phyloP scores from a whole-genome alignment of 2,329 filamentous ascomycete species.

The Xylariomycetidae sp. region DNA sequence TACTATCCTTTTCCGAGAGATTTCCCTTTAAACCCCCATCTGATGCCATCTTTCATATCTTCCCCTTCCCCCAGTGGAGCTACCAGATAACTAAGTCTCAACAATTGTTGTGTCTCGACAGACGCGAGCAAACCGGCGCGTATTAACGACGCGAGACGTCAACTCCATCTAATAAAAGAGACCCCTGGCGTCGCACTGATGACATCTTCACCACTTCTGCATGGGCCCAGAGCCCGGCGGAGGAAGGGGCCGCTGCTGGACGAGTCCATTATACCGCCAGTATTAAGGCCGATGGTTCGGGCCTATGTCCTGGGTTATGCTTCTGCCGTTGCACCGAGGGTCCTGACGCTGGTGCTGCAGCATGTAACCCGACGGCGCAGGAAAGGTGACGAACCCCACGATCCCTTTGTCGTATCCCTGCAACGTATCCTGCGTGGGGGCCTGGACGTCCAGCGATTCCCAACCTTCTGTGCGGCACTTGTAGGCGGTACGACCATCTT shows the following conservation, averaged over 20 bases:
- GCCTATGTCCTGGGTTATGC: constrained; percentile 59
- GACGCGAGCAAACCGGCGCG: no score
- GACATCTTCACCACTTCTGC: constrained; percentile 18
- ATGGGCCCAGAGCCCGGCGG: constrained; percentile 12
- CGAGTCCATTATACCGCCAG: constrained; percentile 39
- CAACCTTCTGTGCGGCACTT: constrained; percentile 57
- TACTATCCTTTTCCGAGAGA: no score
- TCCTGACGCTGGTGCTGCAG: constrained; percentile 50
- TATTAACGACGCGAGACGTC: constrained; percentile 9
- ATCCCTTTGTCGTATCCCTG: constrained; percentile 28
- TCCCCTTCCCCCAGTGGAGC: constrained; percentile 4
- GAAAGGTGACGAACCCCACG: constrained; percentile 13
- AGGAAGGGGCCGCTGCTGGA: no score
- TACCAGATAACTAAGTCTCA: no score
- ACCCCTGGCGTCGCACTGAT: constrained; percentile 16
- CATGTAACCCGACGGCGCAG: constrained; percentile 35
- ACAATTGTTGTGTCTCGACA: no score
- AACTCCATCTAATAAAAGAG: no score
- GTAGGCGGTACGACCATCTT: constrained; percentile 58
- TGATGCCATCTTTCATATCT: neutral
- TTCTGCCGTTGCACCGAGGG: constrained; percentile 52
- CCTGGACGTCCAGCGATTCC: constrained; percentile 53
- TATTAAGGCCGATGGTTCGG: constrained; percentile 51
- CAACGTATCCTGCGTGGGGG: constrained; percentile 44
- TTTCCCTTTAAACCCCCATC: neutral